Evolutionary conservation across 2,329 filamentous ascomycete genomes (phyloP), one percentile per base, ranked within the genome.

Genomic region (Clarireedia sp.): DNA sequence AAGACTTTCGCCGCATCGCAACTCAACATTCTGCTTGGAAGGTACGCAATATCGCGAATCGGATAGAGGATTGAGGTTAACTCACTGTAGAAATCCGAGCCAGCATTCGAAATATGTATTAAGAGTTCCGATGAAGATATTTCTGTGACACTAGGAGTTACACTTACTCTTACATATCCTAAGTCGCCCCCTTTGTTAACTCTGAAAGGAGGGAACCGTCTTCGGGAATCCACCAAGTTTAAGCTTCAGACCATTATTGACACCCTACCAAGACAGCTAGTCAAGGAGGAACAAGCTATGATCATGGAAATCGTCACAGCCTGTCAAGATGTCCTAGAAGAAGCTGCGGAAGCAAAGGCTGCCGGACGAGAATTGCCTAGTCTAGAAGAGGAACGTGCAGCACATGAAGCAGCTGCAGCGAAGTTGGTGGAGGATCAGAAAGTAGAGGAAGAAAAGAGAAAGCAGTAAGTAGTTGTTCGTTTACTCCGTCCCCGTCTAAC

Each of bases 151-250:
- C 73, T 97, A n/a, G 78, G 81, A 48, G 89, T 95, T 51, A 85
- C 88, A 55, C 75, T 97, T 62, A 94, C 90, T 8, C 87, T 90
- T 6, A 95, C 91, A 0, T 97, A 97, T 69, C 94, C 92, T 3
- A 95, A 89, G 67, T 87, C 90, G 1, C 74, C 83, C 1, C 91
- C 91, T 1, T 74, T 89, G 10, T 72, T 96, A 14, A 82, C 79
- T 4, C 68, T 95, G 45, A 85, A 87, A 60, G 77, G 83, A 54
- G 73, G 83, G 43, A 75, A 77, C 24, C 77, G 80, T 45, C 74
- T 96, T 54, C 83, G 83, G 44, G 85, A 87, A 63, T 83, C 81
- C 52, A 89, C 87, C 1, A 78, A 81, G 56, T 86, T 83, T 67
- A 87, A 86, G 65, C 78, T 95, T 16, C 79, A 83, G 59, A 82